Conservation (phyloP, 164 flowering plant species). For the Warburgia ugandensis region DNA sequence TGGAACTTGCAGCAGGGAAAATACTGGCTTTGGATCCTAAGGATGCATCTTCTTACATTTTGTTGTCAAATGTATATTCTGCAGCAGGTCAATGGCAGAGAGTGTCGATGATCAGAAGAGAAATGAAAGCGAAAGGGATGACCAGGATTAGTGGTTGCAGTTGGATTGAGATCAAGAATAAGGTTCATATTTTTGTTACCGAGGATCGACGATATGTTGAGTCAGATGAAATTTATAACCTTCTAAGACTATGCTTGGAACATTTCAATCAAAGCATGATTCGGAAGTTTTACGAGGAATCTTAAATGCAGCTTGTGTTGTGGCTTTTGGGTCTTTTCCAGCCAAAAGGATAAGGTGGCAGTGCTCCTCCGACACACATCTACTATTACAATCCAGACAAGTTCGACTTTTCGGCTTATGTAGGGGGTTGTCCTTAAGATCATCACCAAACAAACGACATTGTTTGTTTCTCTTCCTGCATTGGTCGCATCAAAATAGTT, state of each 20-base stretch:
- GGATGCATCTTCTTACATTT: slow-evolving; percentile 63
- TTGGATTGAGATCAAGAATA: slow-evolving; percentile 58
- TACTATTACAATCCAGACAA: no score
- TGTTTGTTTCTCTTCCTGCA: background rate
- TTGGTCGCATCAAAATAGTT: background rate
- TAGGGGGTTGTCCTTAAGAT: slow-evolving; percentile 4
- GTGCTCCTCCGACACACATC: no score
- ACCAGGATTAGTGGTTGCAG: slow-evolving; percentile 54
- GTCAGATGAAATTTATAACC: slow-evolving; percentile 33
- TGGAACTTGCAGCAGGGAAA: slow-evolving; percentile 41
- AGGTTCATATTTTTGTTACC: slow-evolving; percentile 51
- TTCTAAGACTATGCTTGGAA: slow-evolving; percentile 22
- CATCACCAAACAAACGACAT: slow-evolving; percentile 8
- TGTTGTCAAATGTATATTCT: slow-evolving; percentile 44
- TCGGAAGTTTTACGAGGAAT: background rate
- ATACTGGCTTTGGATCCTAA: slow-evolving; percentile 51
- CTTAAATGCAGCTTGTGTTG: background rate
- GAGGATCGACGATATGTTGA: slow-evolving; percentile 36
- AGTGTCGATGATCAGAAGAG: slow-evolving; percentile 45
- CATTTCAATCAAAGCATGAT: slow-evolving; percentile 22
- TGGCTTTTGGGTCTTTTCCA: no score
- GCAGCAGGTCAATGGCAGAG: slow-evolving; percentile 60
- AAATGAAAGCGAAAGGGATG: slow-evolving; percentile 49
- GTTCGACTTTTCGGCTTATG: no score
- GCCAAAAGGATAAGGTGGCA: no score